A percentile compares a stretch with the other conserved stretches of the same genome.
Evolutionary conservation across 2,329 filamentous ascomycete genomes (phyloP).

Genomic region (Seiridium unicorne): DNA sequence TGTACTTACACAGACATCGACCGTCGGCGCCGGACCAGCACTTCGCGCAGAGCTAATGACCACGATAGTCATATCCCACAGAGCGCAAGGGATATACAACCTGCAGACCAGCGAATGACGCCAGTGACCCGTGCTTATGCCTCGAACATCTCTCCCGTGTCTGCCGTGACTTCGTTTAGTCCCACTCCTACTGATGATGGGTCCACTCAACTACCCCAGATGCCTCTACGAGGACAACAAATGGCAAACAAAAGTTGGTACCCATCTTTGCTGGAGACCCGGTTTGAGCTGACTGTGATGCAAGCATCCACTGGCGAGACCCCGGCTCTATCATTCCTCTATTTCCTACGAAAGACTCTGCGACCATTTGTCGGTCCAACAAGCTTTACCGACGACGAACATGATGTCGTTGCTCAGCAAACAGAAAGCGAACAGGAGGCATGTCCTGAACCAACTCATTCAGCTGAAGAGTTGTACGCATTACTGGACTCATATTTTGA

Average conservation of each 20-base stretch:
- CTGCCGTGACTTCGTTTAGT: no score
- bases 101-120: no score
- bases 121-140: no score
- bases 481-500: not conserved
- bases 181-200: no score
- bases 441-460: no score
- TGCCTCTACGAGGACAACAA: not conserved
- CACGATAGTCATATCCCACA: not conserved
- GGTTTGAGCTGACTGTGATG: not conserved
- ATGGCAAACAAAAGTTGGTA: not conserved
- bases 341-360: not conserved
- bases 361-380: not conserved
- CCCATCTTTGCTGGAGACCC: not conserved
- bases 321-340: not conserved
- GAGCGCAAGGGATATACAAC: no score
- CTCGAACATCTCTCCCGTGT: no score
- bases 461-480: not conserved
- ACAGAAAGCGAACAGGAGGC: no score
- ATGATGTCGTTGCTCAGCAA: not conserved
- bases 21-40: not conserved
- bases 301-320: not conserved
- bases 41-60: not conserved
- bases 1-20: not conserved
- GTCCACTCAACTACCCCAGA: no score
- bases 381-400: not conserved